These are phyloP conservation scores for Torulaspora globosa DNA, from an alignment of 1,139 yeast species.

Conservation along the genomic window DNA sequence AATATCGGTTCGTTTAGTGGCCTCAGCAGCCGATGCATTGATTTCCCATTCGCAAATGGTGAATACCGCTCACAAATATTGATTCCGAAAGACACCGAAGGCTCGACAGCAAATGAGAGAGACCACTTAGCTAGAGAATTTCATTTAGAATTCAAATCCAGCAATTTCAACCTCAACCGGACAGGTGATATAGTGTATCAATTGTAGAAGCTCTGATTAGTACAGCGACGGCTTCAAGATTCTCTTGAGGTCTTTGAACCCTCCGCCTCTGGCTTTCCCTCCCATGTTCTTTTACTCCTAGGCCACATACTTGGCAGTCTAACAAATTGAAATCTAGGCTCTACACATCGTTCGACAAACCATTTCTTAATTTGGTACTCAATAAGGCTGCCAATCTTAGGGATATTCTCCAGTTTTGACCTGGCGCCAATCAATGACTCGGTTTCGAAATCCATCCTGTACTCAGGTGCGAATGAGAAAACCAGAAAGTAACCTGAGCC, in stretches of 20 bases:
- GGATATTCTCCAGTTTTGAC: conserved; percentile 88
- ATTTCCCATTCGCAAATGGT: conserved; percentile 15
- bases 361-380: conserved; percentile 80
- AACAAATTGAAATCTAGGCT: conserved; percentile 85
- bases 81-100: conserved; percentile 40
- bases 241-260: conserved; percentile 10
- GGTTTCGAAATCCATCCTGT: conserved; percentile 78
- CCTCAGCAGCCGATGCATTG: conserved; percentile 1
- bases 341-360: conserved; percentile 90
- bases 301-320: conserved; percentile 90
- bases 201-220: background rate
- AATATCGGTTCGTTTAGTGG: background rate
- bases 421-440: conserved; percentile 88
- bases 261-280: conserved; percentile 32
- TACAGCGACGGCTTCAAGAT: background rate
- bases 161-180: conserved; percentile 1
- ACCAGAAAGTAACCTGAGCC: conserved; percentile 53
- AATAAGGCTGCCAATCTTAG: conserved; percentile 79
- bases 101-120: conserved; percentile 31
- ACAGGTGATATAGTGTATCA: conserved; percentile 6
- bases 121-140: conserved; percentile 1
- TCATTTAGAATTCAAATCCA: background rate
- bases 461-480: conserved; percentile 89
- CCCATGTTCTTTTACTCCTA: conserved; percentile 65
- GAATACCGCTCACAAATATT: conserved; percentile 29